Conservation (phyloP, 305 asterid genomes). For the Solanum aculeatissimum region DNA sequence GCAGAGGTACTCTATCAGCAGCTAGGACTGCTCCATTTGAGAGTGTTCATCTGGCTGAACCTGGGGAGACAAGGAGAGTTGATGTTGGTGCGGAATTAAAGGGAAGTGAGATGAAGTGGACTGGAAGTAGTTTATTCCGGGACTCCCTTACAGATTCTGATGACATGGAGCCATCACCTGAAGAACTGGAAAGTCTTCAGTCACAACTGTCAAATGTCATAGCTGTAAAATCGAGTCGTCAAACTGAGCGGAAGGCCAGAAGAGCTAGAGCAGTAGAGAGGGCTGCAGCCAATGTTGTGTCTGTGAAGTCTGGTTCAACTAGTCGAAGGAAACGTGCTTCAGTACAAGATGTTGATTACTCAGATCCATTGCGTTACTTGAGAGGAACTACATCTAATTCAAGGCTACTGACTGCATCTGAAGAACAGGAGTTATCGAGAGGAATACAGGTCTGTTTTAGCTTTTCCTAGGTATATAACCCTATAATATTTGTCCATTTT, state of each 20-base stretch:
- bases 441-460: constrained; percentile 81
- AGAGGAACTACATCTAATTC: constrained; percentile 64
- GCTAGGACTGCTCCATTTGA: constrained; percentile 15
- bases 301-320: constrained; percentile 63
- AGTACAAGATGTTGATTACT: constrained; percentile 57
- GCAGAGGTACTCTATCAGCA: constrained; percentile 15
- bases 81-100: constrained; percentile 13
- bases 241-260: constrained; percentile 64
- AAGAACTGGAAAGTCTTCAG: constrained; percentile 66
- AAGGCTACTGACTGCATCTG: constrained; percentile 73
- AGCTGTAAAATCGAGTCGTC: constrained; percentile 77
- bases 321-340: constrained; percentile 54
- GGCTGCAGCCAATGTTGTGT: constrained; percentile 50
- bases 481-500: neutral
- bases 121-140: constrained; percentile 12
- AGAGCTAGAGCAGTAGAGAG: constrained; percentile 71
- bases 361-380: constrained; percentile 76
- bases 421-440: constrained; percentile 66
- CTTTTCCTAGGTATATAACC: neutral
- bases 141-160: constrained; percentile 26
- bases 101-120: constrained; percentile 31
- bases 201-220: constrained; percentile 34
- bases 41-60: constrained; percentile 21
- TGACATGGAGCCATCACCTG: constrained; percentile 51
- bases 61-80: constrained; percentile 17